Percentiles rank a stretch among this genome's conserved stretches.
Evolutionary conservation across 176 grass and related monocot genomes (phyloP).

Genomic region (Oryza rufipogon): DNA sequence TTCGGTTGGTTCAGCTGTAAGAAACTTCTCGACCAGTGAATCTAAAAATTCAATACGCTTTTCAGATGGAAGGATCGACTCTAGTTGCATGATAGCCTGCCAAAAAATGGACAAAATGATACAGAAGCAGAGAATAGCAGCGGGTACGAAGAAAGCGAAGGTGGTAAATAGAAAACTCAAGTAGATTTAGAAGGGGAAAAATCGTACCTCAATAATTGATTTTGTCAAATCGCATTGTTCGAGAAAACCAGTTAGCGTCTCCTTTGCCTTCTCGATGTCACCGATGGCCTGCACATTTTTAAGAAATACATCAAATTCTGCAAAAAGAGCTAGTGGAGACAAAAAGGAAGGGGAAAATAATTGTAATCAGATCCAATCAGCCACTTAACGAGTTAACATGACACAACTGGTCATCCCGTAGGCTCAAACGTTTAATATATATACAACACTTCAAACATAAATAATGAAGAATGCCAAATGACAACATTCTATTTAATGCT

Average conservation of each 20-base stretch:
- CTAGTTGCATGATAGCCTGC: slow-evolving; percentile 86
- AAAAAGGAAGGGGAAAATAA: background rate
- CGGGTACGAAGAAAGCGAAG: background rate
- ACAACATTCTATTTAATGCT: background rate
- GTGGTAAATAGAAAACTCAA: background rate
- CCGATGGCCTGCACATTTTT: slow-evolving; percentile 56
- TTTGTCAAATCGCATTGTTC: slow-evolving; percentile 61
- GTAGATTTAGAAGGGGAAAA: slow-evolving; percentile 16
- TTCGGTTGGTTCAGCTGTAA: slow-evolving; percentile 60
- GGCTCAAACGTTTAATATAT: background rate
- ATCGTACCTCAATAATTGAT: slow-evolving; percentile 74
- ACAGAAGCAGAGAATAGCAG: background rate
- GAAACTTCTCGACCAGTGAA: slow-evolving; percentile 88
- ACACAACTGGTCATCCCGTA: background rate
- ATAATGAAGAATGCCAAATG: background rate
- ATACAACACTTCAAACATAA: background rate
- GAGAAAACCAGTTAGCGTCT: slow-evolving; percentile 55
- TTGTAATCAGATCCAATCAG: background rate
- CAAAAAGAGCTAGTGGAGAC: background rate
- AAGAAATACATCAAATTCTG: slow-evolving; percentile 35
- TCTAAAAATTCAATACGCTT: slow-evolving; percentile 78
- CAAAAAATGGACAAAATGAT: background rate
- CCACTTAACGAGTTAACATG: background rate
- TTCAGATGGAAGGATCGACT: slow-evolving; percentile 72
- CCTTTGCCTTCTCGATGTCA: slow-evolving; percentile 83